Conservation (phyloP, 2,329 filamentous ascomycete species). For the Fusarium cicatricum region DNA sequence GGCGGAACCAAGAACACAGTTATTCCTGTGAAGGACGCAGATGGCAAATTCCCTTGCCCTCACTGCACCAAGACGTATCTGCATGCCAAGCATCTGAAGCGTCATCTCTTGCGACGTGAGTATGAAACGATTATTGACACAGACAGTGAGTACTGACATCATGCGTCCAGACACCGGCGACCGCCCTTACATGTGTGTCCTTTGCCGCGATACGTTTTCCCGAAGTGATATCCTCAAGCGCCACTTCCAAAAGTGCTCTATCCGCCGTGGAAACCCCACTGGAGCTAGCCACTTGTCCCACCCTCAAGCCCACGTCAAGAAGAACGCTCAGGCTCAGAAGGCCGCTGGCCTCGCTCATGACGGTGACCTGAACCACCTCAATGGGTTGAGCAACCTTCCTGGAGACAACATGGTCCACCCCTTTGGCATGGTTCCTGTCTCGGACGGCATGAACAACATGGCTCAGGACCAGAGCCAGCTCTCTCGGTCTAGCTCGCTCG, state of each 20-base stretch:
- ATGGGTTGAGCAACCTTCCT: constrained; percentile 66
- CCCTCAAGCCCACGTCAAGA: constrained; percentile 88
- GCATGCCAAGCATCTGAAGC: constrained; percentile 96
- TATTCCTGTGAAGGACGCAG: constrained; percentile 93
- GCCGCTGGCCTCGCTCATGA: constrained; percentile 60
- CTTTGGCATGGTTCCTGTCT: constrained; percentile 64
- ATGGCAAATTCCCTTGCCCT: constrained; percentile 97
- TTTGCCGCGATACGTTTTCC: constrained; percentile 98
- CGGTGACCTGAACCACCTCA: constrained; percentile 66
- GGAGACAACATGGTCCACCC: constrained; percentile 65
- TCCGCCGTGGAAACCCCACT: constrained; percentile 93
- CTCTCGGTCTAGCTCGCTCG: constrained; percentile 68
- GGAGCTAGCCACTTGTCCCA: constrained; percentile 94
- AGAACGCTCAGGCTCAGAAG: constrained; percentile 70
- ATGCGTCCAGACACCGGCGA: constrained; percentile 83
- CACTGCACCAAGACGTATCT: constrained; percentile 99
- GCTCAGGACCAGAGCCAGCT: constrained; percentile 68
- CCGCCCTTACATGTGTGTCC: constrained; percentile 96
- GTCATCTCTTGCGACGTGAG: constrained; percentile 95
- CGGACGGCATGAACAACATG: constrained; percentile 67
- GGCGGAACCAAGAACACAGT: constrained; percentile 78
- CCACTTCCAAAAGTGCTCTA: constrained; percentile 99
- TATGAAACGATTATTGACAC: constrained; percentile 48
- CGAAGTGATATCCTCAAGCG: constrained; percentile 98
- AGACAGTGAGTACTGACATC: constrained; percentile 40